These are phyloP conservation scores for Papiliotrema fonsecae DNA, from an alignment of 1,284 basidiomycete genomes.

Conservation along the genomic window DNA sequence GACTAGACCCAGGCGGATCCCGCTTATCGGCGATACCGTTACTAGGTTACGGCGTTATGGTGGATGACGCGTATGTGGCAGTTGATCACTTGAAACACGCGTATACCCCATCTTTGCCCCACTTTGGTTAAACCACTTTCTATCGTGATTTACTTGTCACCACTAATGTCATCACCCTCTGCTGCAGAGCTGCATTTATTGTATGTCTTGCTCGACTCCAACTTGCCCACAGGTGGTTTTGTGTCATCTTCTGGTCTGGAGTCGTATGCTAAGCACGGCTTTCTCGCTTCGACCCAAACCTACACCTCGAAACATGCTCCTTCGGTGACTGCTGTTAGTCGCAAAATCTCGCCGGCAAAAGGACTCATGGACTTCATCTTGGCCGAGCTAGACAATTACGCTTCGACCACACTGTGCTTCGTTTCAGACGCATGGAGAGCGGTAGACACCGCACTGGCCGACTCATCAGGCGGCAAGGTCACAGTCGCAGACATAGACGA, in stretches of 20 bases:
- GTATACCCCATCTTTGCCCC: neutral
- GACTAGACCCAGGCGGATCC: too few species aligned
- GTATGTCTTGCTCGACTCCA: slow-evolving; percentile 74
- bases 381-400: slow-evolving; percentile 57
- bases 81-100: neutral
- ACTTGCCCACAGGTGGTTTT: slow-evolving; percentile 97
- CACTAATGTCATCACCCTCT: too few species aligned
- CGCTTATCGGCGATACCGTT: too few species aligned
- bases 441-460: slow-evolving; percentile 9
- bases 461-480: neutral
- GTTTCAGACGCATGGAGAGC: slow-evolving; percentile 60
- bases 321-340: slow-evolving; percentile 3
- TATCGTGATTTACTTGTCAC: too few species aligned
- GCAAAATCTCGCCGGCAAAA: neutral
- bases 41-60: neutral
- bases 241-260: slow-evolving; percentile 93
- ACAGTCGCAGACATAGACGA: slow-evolving; percentile 19
- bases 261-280: slow-evolving; percentile 81
- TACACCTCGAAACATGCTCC: too few species aligned
- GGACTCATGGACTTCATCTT: slow-evolving; percentile 35
- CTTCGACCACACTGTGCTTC: slow-evolving; percentile 68
- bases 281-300: slow-evolving; percentile 47
- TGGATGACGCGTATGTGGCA: neutral
- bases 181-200: slow-evolving; percentile 29
- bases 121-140: too few species aligned